phyloP scores from a whole-genome alignment of 768 basidiomycete genomes.

The Fomitopsis pulvina region DNA sequence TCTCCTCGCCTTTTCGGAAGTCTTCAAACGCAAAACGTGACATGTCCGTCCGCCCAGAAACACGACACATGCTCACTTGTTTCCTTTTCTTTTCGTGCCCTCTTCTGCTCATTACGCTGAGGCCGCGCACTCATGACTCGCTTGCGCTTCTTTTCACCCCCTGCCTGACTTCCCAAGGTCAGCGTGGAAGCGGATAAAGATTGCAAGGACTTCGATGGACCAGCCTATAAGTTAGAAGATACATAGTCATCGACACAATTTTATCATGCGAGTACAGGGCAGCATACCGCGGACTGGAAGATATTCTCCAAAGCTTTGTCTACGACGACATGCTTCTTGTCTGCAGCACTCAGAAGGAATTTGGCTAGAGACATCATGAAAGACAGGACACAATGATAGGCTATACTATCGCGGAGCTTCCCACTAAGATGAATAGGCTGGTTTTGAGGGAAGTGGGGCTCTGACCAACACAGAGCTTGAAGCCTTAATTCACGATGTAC shows the following conservation, averaged over 20 bases:
- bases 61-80: background rate
- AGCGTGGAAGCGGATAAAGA: no score
- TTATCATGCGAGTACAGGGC: constrained; percentile 6
- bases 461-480: no score
- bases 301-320: constrained; percentile 40
- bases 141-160: constrained; percentile 14
- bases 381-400: background rate
- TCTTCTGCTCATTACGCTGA: constrained; percentile 11
- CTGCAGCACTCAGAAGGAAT: background rate
- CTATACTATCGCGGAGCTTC: no score
- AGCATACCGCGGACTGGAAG: constrained; percentile 29
- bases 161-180: background rate
- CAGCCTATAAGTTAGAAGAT: background rate
- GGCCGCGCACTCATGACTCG: background rate
- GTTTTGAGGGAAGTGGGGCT: no score
- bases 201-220: no score
- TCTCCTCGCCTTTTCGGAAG: no score
- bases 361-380: background rate
- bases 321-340: constrained; percentile 33
- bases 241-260: background rate
- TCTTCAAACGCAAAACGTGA: no score
- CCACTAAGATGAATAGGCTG: no score
- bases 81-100: constrained; percentile 6
- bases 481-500: no score
- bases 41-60: background rate